Percentiles rank a stretch among this genome's conserved stretches.
phyloP scores from a whole-genome alignment of 2,329 filamentous ascomycete species.

The Alternaria ethzedia region DNA sequence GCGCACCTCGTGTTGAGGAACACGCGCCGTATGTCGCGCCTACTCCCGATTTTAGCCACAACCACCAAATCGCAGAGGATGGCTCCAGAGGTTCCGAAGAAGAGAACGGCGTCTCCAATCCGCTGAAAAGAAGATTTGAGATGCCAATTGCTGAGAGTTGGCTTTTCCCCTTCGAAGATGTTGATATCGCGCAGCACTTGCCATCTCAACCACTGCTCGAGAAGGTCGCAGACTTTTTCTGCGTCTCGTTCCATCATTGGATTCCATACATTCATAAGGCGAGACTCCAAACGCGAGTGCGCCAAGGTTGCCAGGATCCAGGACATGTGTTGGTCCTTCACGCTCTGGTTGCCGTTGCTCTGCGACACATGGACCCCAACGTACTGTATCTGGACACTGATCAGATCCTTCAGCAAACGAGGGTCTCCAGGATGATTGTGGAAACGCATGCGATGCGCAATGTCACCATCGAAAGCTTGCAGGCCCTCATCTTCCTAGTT shows the following conservation, averaged over 20 bases:
- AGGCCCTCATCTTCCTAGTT: slow-evolving; percentile 40
- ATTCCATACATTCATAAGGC: slow-evolving; percentile 43
- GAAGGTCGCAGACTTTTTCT: slow-evolving; percentile 40
- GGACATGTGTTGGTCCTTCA: slow-evolving; percentile 35
- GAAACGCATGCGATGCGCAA: slow-evolving; percentile 35
- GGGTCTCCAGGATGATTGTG: slow-evolving; percentile 37
- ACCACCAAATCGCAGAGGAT: neutral
- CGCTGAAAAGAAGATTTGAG: slow-evolving; percentile 34
- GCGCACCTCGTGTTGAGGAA: slow-evolving; percentile 2
- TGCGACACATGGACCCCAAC: slow-evolving; percentile 38
- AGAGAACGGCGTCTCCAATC: slow-evolving; percentile 8
- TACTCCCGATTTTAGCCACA: neutral
- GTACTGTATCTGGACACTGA: slow-evolving; percentile 33
- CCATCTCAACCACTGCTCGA: slow-evolving; percentile 33
- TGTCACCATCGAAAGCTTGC: slow-evolving; percentile 38
- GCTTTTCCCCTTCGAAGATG: slow-evolving; percentile 25
- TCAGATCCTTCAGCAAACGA: slow-evolving; percentile 32
- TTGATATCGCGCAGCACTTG: slow-evolving; percentile 35
- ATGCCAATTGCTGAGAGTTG: slow-evolving; percentile 20
- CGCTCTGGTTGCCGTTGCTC: slow-evolving; percentile 33
- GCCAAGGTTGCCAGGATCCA: slow-evolving; percentile 18
- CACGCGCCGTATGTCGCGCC: neutral
- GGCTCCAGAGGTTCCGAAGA: neutral
- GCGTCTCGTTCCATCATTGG: slow-evolving; percentile 44
- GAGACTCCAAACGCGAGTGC: slow-evolving; percentile 33